These are phyloP conservation scores for Colletotrichum truncatum DNA, from an alignment of 2,329 filamentous ascomycete genomes.

Conservation along the genomic window DNA sequence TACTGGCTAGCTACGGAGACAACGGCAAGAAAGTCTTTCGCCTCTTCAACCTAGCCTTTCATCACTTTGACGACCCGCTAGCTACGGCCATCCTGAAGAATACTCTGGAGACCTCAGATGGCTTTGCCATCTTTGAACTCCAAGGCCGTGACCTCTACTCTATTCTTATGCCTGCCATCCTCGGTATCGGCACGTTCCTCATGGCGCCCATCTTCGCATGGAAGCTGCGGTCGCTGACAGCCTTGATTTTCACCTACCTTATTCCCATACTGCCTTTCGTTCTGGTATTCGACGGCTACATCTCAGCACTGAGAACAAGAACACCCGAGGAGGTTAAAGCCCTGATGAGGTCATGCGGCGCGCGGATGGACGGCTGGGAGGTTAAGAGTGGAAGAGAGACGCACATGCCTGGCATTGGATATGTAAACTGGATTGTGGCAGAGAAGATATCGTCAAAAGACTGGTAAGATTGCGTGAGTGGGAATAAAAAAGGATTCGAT, in stretches of 20 bases:
- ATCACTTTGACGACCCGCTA: conserved; percentile 76
- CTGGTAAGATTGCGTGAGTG: neutral
- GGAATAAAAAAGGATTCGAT: too few species aligned
- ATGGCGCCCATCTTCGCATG: conserved; percentile 62
- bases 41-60: conserved; percentile 79
- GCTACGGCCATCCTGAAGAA: conserved; percentile 70
- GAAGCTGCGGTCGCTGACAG: conserved; percentile 60
- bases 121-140: conserved; percentile 79
- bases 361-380: conserved; percentile 55
- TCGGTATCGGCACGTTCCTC: conserved; percentile 61
- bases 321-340: conserved; percentile 71
- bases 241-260: conserved; percentile 72
- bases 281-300: conserved; percentile 73
- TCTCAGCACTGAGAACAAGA: conserved; percentile 74
- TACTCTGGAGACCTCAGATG: conserved; percentile 71
- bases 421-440: conserved; percentile 60
- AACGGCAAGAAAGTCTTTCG: conserved; percentile 67
- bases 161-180: conserved; percentile 60
- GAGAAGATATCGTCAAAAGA: conserved; percentile 22
- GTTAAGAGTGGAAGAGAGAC: conserved; percentile 55
- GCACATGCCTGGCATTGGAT: conserved; percentile 61
- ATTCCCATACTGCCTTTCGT: conserved; percentile 75
- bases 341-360: conserved; percentile 64
- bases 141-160: conserved; percentile 70
- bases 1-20: conserved; percentile 45